Conservation (phyloP, 1,284 basidiomycete species). For the Schizophyllum commune region DNA sequence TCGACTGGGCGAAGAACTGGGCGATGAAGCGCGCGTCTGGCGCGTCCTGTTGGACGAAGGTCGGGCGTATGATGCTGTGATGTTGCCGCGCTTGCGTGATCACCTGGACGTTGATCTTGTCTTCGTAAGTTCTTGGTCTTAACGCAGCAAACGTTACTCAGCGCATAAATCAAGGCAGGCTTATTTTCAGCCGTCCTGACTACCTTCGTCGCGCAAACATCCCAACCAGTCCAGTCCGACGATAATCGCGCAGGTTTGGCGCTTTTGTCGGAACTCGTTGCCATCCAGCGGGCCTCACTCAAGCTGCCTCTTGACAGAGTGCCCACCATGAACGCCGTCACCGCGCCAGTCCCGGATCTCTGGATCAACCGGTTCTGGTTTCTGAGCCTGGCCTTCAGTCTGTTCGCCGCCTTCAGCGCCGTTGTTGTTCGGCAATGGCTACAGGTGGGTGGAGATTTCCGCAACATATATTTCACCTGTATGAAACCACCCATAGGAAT, state of each 20-base stretch:
- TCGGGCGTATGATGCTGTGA: background rate
- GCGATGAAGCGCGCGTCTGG: background rate
- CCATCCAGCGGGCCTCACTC: constrained; percentile 3
- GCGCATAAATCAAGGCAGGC: constrained; percentile 1
- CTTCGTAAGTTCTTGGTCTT: background rate
- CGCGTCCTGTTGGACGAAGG: background rate
- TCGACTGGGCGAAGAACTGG: background rate
- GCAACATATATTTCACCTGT: background rate
- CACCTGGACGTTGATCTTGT: background rate
- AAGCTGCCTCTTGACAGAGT: background rate
- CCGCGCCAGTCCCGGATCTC: constrained; percentile 6
- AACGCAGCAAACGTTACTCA: too few species aligned
- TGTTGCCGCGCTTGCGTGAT: background rate
- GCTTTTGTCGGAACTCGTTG: constrained; percentile 6
- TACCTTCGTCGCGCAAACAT: constrained; percentile 11
- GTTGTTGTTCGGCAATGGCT: constrained; percentile 12
- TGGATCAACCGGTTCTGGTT: constrained; percentile 11
- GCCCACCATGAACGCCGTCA: background rate
- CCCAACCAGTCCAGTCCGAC: constrained; percentile 6
- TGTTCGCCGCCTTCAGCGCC: constrained; percentile 10
- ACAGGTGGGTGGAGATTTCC: background rate
- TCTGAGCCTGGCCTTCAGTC: constrained; percentile 9
- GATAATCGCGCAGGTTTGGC: constrained; percentile 1
- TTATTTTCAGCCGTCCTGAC: constrained; percentile 13
- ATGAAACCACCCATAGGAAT: too few species aligned